These are phyloP conservation scores for Phialophora verrucosa DNA, from an alignment of 2,329 filamentous ascomycete species.

Conservation along the genomic window DNA sequence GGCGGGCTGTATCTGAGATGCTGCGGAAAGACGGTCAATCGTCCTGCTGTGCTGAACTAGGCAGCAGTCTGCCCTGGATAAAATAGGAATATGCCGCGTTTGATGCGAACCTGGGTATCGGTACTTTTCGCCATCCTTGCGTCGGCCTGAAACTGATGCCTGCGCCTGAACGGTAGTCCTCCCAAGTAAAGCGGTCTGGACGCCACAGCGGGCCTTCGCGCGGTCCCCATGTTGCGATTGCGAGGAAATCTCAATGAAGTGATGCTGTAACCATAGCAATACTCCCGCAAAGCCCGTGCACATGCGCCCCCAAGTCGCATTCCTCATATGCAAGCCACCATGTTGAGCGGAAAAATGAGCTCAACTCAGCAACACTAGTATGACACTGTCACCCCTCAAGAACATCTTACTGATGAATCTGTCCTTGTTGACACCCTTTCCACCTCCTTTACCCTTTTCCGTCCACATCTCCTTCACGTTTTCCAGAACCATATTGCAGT, in stretches of 20 bases:
- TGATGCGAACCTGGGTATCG: slow-evolving; percentile 6
- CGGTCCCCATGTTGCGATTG: not conserved
- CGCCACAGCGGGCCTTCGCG: not conserved
- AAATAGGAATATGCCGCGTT: not conserved
- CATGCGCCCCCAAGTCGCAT: not conserved
- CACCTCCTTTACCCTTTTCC: slow-evolving; percentile 82
- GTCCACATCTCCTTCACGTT: slow-evolving; percentile 99
- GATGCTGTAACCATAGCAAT: not conserved
- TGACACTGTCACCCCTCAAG: slow-evolving; percentile 83
- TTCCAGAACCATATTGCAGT: slow-evolving; percentile 99
- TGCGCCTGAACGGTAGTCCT: not conserved
- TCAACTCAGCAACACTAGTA: slow-evolving; percentile 82
- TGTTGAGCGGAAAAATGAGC: not conserved
- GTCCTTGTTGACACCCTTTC: slow-evolving; percentile 98
- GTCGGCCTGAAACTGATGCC: not conserved
- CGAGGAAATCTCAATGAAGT: not conserved
- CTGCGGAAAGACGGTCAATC: not conserved
- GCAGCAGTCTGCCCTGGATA: slow-evolving; percentile 1
- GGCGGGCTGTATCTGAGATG: not conserved
- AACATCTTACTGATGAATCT: slow-evolving; percentile 99
- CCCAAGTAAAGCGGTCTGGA: not conserved
- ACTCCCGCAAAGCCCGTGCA: not conserved
- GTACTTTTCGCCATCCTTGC: not conserved
- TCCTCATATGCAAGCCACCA: not conserved
- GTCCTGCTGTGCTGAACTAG: not conserved